Evolutionary conservation across 192 early-diverging fungal species (phyloP).

Genomic region (Coemansia asiatica): DNA sequence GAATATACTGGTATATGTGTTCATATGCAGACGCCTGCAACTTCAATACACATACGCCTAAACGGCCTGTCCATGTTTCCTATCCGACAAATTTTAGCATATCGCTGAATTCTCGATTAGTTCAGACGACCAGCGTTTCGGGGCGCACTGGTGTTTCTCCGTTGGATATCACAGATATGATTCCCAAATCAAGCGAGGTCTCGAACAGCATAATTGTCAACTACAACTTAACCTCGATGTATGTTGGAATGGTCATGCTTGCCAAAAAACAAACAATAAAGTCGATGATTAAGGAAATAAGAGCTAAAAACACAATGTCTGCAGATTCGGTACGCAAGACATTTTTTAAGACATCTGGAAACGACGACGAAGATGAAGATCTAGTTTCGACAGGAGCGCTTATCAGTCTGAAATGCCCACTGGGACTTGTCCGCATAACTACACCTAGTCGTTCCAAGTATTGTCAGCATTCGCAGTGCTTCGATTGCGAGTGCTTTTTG

Average conservation of each 20-base stretch:
- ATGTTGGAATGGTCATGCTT: constrained; percentile 20
- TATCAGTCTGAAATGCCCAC: constrained; percentile 72
- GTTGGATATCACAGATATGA: constrained; percentile 18
- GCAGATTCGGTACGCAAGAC: constrained; percentile 34
- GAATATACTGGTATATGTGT: constrained; percentile 20
- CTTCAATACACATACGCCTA: constrained; percentile 5
- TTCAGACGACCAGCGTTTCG: background rate
- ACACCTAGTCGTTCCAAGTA: constrained; percentile 60
- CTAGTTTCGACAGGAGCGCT: constrained; percentile 63
- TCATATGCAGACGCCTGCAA: constrained; percentile 13
- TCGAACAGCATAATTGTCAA: constrained; percentile 24
- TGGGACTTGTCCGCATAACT: constrained; percentile 67
- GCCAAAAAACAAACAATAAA: constrained; percentile 26
- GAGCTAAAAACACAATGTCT: constrained; percentile 10
- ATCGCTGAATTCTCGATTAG: background rate
- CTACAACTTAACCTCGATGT: constrained; percentile 17
- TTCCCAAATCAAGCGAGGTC: constrained; percentile 12
- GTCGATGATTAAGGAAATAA: constrained; percentile 28
- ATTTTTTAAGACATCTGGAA: constrained; percentile 37
- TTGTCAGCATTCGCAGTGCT: constrained; percentile 84
- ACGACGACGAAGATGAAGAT: constrained; percentile 67
- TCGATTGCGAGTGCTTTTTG: constrained; percentile 73
- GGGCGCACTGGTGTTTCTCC: background rate
- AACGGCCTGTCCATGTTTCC: constrained; percentile 9
- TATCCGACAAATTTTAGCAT: constrained; percentile 10